Conservation (phyloP, 805 yeast genomes). For the Lipomyces japonicus region DNA sequence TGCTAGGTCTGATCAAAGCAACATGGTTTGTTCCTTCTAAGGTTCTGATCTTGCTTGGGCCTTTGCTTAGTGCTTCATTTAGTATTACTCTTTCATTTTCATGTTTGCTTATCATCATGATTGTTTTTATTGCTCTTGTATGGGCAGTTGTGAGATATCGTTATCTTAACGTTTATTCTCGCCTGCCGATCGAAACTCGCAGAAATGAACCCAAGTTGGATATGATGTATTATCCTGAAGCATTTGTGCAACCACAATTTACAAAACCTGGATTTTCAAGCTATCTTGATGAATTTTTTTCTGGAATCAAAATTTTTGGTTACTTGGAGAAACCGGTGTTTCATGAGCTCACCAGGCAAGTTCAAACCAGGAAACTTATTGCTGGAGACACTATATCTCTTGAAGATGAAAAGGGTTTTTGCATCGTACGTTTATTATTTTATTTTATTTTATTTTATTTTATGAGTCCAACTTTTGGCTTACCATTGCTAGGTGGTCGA, state of each 20-base stretch:
- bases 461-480: neutral
- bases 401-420: slow-evolving; percentile 76
- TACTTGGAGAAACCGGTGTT: slow-evolving; percentile 86
- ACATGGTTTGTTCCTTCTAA: too few species aligned
- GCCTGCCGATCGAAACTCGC: slow-evolving; percentile 47
- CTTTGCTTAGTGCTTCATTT: slow-evolving; percentile 20
- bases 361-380: slow-evolving; percentile 81
- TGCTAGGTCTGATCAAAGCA: too few species aligned
- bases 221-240: slow-evolving; percentile 42
- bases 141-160: slow-evolving; percentile 57
- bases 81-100: slow-evolving; percentile 28
- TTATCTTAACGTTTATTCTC: slow-evolving; percentile 61
- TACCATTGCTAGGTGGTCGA: slow-evolving; percentile 53
- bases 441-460: neutral
- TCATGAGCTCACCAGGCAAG: slow-evolving; percentile 84
- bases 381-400: slow-evolving; percentile 71
- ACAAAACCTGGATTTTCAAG: slow-evolving; percentile 51
- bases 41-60: neutral
- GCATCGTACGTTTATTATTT: slow-evolving; percentile 49
- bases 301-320: slow-evolving; percentile 91
- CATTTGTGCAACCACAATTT: slow-evolving; percentile 30
- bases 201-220: slow-evolving; percentile 47
- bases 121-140: slow-evolving; percentile 37
- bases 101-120: slow-evolving; percentile 28
- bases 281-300: slow-evolving; percentile 81